phyloP scores from a whole-genome alignment of 495 filamentous ascomycete genomes.

The Geoglossum glabrum region DNA sequence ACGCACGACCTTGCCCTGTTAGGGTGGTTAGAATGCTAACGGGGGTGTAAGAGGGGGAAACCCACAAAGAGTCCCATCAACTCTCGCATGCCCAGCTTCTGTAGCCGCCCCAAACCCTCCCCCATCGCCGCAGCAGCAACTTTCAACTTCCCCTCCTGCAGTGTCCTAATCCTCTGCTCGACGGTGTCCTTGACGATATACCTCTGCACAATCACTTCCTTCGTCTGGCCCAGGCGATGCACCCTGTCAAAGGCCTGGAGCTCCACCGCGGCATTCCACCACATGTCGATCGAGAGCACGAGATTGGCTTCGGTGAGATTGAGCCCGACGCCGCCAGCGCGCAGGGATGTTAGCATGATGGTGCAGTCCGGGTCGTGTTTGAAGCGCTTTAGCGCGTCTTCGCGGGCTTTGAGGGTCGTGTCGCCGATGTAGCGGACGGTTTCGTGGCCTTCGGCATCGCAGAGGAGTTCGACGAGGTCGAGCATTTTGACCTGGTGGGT shows the following conservation, averaged over 20 bases:
- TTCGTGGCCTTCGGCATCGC: background rate
- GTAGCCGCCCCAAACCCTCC: slow-evolving; percentile 9
- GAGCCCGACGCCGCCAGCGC: slow-evolving; percentile 69
- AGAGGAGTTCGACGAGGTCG: slow-evolving; percentile 1
- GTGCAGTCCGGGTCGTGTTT: slow-evolving; percentile 56
- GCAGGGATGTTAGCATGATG: slow-evolving; percentile 66
- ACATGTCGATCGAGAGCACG: slow-evolving; percentile 65
- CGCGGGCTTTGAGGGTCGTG: slow-evolving; percentile 46
- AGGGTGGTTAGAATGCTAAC: background rate
- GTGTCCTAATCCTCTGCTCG: slow-evolving; percentile 67
- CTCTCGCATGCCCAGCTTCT: background rate
- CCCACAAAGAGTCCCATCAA: slow-evolving; percentile 1
- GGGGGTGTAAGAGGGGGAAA: background rate
- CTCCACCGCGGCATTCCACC: slow-evolving; percentile 91
- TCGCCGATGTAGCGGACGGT: slow-evolving; percentile 27
- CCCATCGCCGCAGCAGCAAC: slow-evolving; percentile 33
- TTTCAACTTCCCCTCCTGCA: slow-evolving; percentile 70
- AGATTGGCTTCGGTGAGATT: slow-evolving; percentile 82
- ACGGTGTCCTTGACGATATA: slow-evolving; percentile 67
- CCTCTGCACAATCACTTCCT: slow-evolving; percentile 58
- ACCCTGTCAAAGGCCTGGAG: slow-evolving; percentile 87
- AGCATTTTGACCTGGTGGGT: slow-evolving; percentile 11
- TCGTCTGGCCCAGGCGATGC: slow-evolving; percentile 67
- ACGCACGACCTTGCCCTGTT: background rate
- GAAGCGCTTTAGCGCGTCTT: slow-evolving; percentile 24